phyloP scores from a whole-genome alignment of 1,139 yeast genomes.

The Sugiyamaella paludigena region DNA sequence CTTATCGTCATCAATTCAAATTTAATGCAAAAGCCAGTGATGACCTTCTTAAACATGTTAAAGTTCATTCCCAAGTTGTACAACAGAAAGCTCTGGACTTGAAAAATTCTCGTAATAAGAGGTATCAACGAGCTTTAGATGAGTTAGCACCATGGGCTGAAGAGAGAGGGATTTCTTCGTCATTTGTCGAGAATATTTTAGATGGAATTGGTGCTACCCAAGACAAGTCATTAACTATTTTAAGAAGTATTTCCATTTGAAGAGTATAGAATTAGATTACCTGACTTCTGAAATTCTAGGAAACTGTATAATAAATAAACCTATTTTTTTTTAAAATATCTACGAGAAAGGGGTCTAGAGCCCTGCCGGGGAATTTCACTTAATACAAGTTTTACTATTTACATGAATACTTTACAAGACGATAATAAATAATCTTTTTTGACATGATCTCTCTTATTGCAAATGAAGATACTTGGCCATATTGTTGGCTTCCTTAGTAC shows the following conservation, averaged over 20 bases:
- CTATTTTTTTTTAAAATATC: neutral
- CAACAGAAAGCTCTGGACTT: slow-evolving; percentile 21
- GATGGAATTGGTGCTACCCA: slow-evolving; percentile 25
- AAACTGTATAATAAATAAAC: slow-evolving; percentile 7
- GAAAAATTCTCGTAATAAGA: slow-evolving; percentile 22
- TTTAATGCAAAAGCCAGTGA: slow-evolving; percentile 17
- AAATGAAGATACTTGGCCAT: slow-evolving; percentile 31
- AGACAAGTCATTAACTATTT: slow-evolving; percentile 21
- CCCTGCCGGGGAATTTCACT: neutral
- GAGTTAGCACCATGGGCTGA: slow-evolving; percentile 27
- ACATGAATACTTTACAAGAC: neutral
- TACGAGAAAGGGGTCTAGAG: neutral
- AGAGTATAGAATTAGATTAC: neutral
- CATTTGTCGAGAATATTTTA: slow-evolving; percentile 27
- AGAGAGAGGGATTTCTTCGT: slow-evolving; percentile 19
- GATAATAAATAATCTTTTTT: neutral
- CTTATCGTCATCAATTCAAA: slow-evolving; percentile 24
- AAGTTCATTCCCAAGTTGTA: slow-evolving; percentile 14
- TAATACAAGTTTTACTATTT: too few species aligned
- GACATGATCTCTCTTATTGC: slow-evolving; percentile 1
- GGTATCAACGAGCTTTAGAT: slow-evolving; percentile 18
- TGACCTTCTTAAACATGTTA: slow-evolving; percentile 16
- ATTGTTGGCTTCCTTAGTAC: slow-evolving; percentile 36
- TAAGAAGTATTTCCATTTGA: slow-evolving; percentile 14
- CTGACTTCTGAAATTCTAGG: neutral